Conservation (phyloP, 352 stramenopile species). For the Phytophthora pluvialis region DNA sequence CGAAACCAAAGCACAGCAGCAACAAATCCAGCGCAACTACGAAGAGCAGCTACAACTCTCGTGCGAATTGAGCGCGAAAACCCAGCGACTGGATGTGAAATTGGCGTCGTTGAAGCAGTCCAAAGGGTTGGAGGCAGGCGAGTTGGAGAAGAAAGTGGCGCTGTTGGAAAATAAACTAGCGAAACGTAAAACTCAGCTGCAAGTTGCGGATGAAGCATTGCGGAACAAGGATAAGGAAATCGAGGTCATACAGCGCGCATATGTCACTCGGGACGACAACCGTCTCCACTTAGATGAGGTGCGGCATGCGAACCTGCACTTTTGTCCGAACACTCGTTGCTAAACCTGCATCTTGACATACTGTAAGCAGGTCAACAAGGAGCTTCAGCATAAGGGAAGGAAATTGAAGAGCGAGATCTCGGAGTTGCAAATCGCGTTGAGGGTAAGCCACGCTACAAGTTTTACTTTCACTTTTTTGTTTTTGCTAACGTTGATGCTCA, state of each 20-base stretch:
- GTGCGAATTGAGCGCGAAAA: conserved; percentile 35
- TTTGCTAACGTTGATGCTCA: conserved; percentile 3
- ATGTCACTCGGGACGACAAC: conserved; percentile 42
- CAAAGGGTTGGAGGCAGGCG: conserved; percentile 20
- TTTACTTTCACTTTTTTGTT: neutral
- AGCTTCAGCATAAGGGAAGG: conserved; percentile 57
- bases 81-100: conserved; percentile 48
- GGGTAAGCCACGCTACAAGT: conserved; percentile 33
- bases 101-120: conserved; percentile 31
- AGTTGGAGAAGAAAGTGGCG: conserved; percentile 37
- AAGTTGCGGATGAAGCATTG: conserved; percentile 46
- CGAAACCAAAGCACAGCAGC: conserved; percentile 49
- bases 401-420: conserved; percentile 62
- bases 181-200: conserved; percentile 47
- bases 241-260: conserved; percentile 49
- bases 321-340: neutral
- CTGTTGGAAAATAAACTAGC: conserved; percentile 50
- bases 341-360: no score
- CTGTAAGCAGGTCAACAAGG: conserved; percentile 43
- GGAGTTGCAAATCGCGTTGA: conserved; percentile 52
- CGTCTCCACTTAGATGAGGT: conserved; percentile 60
- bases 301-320: neutral
- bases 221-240: conserved; percentile 59
- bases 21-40: conserved; percentile 42
- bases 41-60: conserved; percentile 53